These are phyloP conservation scores for Durio zibethinus DNA, from an alignment of 345 rosid species.

Conservation along the genomic window DNA sequence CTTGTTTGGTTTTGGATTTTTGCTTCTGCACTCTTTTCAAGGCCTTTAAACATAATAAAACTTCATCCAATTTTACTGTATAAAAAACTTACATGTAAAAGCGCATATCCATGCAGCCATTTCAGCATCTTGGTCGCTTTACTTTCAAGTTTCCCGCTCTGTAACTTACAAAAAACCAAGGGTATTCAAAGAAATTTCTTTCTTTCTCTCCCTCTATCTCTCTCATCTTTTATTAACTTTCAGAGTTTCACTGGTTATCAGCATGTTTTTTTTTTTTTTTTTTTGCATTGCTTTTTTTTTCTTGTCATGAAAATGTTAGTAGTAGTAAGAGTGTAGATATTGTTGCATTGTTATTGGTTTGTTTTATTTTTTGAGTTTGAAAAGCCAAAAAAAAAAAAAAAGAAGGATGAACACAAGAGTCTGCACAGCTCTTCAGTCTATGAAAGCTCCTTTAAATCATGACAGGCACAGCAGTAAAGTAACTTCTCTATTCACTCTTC, in stretches of 20 bases:
- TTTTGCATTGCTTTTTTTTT: constrained; percentile 18
- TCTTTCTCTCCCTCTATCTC: neutral
- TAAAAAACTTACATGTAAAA: constrained; percentile 1
- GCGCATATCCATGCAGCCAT: constrained; percentile 22
- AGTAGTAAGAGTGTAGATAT: constrained; percentile 9
- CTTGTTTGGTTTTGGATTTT: constrained; percentile 32
- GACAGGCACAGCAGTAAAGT: constrained; percentile 39
- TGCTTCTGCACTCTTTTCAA: constrained; percentile 40
- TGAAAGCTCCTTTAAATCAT: constrained; percentile 60
- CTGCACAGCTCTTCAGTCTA: constrained; percentile 61
- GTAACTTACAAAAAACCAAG: constrained; percentile 15
- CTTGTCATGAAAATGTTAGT: constrained; percentile 16
- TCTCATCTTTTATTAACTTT: neutral
- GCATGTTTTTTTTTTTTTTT: neutral
- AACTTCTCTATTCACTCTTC: constrained; percentile 23
- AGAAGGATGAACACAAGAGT: constrained; percentile 67
- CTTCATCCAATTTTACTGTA: neutral
- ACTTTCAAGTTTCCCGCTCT: constrained; percentile 76
- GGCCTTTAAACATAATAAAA: constrained; percentile 11
- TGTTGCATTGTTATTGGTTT: constrained; percentile 19
- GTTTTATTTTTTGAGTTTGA: constrained; percentile 23
- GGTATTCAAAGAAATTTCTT: neutral
- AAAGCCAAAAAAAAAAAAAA: constrained; percentile 21
- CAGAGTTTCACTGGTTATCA: neutral
- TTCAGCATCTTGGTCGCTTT: constrained; percentile 44